These are phyloP conservation scores for Salix koriyanagi DNA, from an alignment of 345 rosid species.

Conservation along the genomic window DNA sequence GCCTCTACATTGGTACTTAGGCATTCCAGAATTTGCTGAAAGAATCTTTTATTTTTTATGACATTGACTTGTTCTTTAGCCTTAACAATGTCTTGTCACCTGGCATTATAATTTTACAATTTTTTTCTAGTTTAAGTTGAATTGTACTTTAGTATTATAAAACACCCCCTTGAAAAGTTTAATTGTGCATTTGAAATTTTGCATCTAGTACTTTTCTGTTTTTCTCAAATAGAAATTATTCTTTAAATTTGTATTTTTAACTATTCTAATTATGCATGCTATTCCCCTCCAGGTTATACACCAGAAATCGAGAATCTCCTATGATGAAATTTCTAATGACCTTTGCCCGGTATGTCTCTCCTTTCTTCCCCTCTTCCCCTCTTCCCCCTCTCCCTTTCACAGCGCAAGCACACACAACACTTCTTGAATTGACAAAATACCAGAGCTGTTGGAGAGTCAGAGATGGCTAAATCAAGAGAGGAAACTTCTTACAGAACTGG, in stretches of 20 bases:
- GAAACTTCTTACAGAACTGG: neutral
- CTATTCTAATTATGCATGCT: neutral
- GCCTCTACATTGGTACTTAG: neutral
- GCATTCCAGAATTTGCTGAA: neutral
- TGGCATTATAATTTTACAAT: neutral
- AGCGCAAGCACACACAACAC: no score
- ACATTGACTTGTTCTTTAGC: neutral
- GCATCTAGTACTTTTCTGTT: neutral
- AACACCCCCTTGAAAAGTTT: neutral
- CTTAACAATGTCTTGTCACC: neutral
- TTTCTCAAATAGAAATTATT: neutral
- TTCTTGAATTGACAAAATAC: neutral
- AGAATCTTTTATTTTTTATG: neutral
- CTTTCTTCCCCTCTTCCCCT: neutral
- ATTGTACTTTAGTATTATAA: neutral
- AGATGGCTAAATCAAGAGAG: neutral
- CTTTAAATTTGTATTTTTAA: neutral
- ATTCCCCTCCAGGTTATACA: constrained; percentile 25
- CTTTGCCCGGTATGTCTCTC: constrained; percentile 28
- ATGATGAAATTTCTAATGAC: constrained; percentile 24
- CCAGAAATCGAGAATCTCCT: constrained; percentile 23
- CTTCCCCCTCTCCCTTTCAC: neutral
- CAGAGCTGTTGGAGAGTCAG: neutral
- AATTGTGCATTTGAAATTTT: neutral
- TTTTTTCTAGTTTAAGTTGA: neutral